Evolutionary conservation across 441 rosid species (phyloP).

Genomic region (Syzygium malaccense): DNA sequence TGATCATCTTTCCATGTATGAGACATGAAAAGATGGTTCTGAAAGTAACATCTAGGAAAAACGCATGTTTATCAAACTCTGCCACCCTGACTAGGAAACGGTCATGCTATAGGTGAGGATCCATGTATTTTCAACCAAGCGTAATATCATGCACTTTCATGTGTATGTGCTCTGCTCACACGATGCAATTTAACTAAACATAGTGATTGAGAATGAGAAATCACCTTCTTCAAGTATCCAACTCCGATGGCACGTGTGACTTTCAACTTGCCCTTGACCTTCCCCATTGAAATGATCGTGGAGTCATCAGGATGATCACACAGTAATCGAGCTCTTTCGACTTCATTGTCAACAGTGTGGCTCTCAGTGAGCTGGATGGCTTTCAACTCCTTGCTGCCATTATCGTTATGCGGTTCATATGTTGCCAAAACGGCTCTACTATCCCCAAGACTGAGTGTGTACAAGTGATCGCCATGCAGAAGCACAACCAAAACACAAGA

Average conservation of each 20-base stretch:
- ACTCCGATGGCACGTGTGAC: conserved; percentile 94
- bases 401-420: conserved; percentile 22
- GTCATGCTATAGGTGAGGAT: neutral
- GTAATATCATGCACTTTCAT: neutral
- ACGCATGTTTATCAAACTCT: neutral
- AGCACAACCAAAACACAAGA: conserved; percentile 83
- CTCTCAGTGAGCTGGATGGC: conserved; percentile 80
- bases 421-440: conserved; percentile 92
- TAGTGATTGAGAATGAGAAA: neutral
- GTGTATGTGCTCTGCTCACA: neutral
- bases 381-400: conserved; percentile 28
- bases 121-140: neutral
- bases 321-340: conserved; percentile 49
- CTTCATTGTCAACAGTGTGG: conserved; percentile 82
- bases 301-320: conserved; percentile 85
- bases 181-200: neutral
- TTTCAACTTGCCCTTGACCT: conserved; percentile 86
- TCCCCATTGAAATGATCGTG: conserved; percentile 47
- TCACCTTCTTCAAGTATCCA: conserved; percentile 89
- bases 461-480: conserved; percentile 67
- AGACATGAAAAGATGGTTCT: neutral
- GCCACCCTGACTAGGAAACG: neutral
- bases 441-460: conserved; percentile 77
- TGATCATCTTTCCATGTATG: neutral
- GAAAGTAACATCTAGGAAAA: neutral